Base-by-base conservation (phyloP, 208 protist species). In the Crithidia fasciculata region DNA sequence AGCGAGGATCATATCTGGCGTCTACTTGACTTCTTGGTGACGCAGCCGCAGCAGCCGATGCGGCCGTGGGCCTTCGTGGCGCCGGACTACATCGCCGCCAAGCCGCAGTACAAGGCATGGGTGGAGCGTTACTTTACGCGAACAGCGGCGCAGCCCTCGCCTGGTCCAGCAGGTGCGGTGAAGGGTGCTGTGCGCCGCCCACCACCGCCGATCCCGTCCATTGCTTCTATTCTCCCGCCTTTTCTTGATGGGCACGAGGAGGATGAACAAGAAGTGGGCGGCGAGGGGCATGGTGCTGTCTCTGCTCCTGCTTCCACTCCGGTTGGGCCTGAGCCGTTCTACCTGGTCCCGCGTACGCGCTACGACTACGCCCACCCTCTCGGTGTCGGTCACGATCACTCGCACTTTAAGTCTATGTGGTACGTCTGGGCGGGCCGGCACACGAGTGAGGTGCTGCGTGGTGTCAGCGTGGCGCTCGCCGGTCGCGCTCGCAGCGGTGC, bases 371-470 rank as follows among this genome's bases (percentile, higher is more conserved):
- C 66, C 54, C 87, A 93, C 74, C 90, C 87, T 4, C 54, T 80
- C 12, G 84, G 82, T 54, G 86, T 80, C 16, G 85, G 83, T 45
- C 72, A 92, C 43, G 87, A 79, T 15, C 82, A 91, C 74, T 90
- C 87, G 10, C 85, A 91, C 80, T 92, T 95, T 74, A 81, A 86
- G 41, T 91, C 87, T 15, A 92, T 92, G 80, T 92, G 81, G 87
- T 91, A 87, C 73, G 87, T 94, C 16, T 91, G 84, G 82, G 69
- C 78, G 2, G 86, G 86, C 15, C 77, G 80, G 5, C 86, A 79
- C 50, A 85, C 81, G 9, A 53, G 45, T 54, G 86, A 90, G 69
- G 84, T 92, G 52, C 19, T 87, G 65, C 82, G 89, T 15, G 86
- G 72, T 0, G 72, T 83, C 13, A 67, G 55, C 43, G 79, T 88